phyloP scores from a whole-genome alignment of 169 alveolate species.

The Plasmodium cynomolgi region DNA sequence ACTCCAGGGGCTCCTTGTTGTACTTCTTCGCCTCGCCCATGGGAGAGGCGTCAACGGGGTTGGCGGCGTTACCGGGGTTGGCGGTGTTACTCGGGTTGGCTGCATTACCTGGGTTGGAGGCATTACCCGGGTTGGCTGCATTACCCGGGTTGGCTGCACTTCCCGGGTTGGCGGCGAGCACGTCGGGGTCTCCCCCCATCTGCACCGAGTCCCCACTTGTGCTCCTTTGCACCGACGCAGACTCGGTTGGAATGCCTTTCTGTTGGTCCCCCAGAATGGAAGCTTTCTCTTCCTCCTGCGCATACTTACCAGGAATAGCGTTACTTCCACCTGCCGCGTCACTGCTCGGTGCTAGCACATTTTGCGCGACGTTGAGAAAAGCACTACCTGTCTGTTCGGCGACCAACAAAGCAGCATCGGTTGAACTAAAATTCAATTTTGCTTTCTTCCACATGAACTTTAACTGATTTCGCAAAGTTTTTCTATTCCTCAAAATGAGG shows the following conservation, averaged over 20 bases:
- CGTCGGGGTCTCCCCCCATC: neutral
- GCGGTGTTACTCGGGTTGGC: neutral
- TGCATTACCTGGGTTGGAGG: too few species aligned
- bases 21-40: neutral
- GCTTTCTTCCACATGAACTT: conserved; percentile 68
- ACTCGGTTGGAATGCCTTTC: neutral
- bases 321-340: neutral
- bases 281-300: neutral
- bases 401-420: conserved; percentile 54
- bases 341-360: neutral
- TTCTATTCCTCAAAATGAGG: conserved; percentile 29
- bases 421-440: conserved; percentile 18
- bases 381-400: conserved; percentile 67
- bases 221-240: neutral
- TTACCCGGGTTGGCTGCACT: neutral
- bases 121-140: neutral
- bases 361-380: conserved; percentile 37
- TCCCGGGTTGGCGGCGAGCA: neutral
- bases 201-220: neutral
- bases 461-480: conserved; percentile 26
- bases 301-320: neutral
- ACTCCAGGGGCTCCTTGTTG: conserved; percentile 27
- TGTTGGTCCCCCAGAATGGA: neutral
- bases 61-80: neutral
- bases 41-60: neutral